Conservation (phyloP, 352 stramenopile genomes). For the Phytophthora pistaciae region DNA sequence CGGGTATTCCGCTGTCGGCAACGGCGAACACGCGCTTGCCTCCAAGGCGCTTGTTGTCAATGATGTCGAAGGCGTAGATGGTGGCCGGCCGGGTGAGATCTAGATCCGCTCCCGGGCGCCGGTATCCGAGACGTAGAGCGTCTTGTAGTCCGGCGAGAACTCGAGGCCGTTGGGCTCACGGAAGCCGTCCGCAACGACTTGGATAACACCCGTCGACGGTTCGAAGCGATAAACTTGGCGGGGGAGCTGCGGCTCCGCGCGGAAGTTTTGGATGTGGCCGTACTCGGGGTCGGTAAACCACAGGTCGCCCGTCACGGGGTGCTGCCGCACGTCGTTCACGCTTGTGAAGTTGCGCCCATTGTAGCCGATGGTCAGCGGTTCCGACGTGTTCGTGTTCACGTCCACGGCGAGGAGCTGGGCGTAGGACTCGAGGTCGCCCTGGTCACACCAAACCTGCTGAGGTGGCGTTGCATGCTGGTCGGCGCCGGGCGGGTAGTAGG, state of each 20-base stretch:
- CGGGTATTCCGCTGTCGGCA: slow-evolving; percentile 12
- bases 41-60: slow-evolving; percentile 17
- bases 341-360: slow-evolving; percentile 33
- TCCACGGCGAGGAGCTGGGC: slow-evolving; percentile 25
- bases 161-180: slow-evolving; percentile 10
- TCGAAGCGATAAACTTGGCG: slow-evolving; percentile 18
- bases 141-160: slow-evolving; percentile 24
- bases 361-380: slow-evolving; percentile 23
- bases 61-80: slow-evolving; percentile 21
- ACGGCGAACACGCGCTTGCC: slow-evolving; percentile 16
- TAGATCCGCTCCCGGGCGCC: slow-evolving; percentile 10
- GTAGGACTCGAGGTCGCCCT: slow-evolving; percentile 22
- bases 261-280: slow-evolving; percentile 21
- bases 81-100: slow-evolving; percentile 9
- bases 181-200: slow-evolving; percentile 12
- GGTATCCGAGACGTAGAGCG: slow-evolving; percentile 18
- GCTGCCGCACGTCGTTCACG: slow-evolving; percentile 32
- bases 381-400: slow-evolving; percentile 28
- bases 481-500: slow-evolving; percentile 22
- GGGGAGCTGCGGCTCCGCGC: slow-evolving; percentile 8
- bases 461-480: slow-evolving; percentile 23
- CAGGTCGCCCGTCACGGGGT: slow-evolving; percentile 27
- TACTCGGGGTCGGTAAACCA: slow-evolving; percentile 30
- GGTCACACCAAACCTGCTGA: slow-evolving; percentile 33
- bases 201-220: slow-evolving; percentile 15